Evolutionary conservation across 345 rosid genomes (phyloP), one percentile per base, ranked within the genome.

Genomic region (Conringia planisiliqua): DNA sequence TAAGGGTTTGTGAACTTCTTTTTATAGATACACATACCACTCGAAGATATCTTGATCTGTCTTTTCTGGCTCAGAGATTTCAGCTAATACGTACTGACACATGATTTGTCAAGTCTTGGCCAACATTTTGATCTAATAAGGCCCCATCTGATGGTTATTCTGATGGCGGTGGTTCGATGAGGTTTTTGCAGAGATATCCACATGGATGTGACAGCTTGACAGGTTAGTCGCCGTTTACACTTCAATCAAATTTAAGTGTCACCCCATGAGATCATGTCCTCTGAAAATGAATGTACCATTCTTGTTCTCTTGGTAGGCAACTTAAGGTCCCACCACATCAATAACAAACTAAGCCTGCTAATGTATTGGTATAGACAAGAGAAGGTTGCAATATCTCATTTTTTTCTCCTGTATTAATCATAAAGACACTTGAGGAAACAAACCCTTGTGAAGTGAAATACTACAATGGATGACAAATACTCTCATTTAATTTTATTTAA

Each of bases 301-400:
- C 59, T n/a, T 71, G 75, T 47, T 35, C 10, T 60, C 50, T 71
- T 71, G 29, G 59, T 71, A 71, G 59, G 75, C 18, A 35, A 60
- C 67, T 24, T 27, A 12, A 35, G 4, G 67, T 46, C 75, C 75
- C 67, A 24, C 67, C 29, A 57, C 65, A 44, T 47, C 13, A 58
- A 32, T 56, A 69, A 17, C 18, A 38, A 40, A 40, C 18, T 18
- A 12, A 29, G 43, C n/a, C 22, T 70, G 16, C 30, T 26, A 55
- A 51, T 67, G 32, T 50, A 2, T 29, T 56, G 29, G 42, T 32
- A 33, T 13, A 59, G 36, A 33, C 36, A 35, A 70, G 46, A 58
- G 26, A 46, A 70, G 12, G n/a, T 43, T 33, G 26, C 35, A 59
- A 20, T 20, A 30, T 70, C 20, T 42, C 33, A 17, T 9, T 17